phyloP scores from a whole-genome alignment of 768 basidiomycete genomes.

The Lyophyllum shimeji region DNA sequence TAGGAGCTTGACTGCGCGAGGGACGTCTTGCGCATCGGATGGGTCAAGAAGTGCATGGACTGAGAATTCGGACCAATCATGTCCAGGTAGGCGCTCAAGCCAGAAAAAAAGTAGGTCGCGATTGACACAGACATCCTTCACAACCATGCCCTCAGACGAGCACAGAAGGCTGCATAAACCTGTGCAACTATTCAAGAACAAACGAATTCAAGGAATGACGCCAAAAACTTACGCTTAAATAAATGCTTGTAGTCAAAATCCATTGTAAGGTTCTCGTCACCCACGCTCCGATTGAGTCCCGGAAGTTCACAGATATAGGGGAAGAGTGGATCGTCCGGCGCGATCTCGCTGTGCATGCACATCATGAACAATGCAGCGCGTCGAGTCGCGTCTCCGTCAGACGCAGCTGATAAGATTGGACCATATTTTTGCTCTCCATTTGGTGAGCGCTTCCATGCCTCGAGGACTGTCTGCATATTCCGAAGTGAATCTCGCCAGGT shows the following conservation, averaged over 20 bases:
- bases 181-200: conserved; percentile 15
- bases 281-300: conserved; percentile 17
- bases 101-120: conserved; percentile 16
- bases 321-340: conserved; percentile 13
- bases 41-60: conserved; percentile 23
- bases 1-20: conserved; percentile 27
- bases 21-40: conserved; percentile 31
- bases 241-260: conserved; percentile 23
- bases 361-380: conserved; percentile 19
- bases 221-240: conserved; percentile 15
- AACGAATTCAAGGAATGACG: neutral
- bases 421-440: conserved; percentile 20
- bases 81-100: conserved; percentile 17
- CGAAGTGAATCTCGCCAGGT: conserved; percentile 6
- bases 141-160: conserved; percentile 17
- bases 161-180: conserved; percentile 24
- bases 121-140: conserved; percentile 19
- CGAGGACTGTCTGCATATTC: conserved; percentile 14
- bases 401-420: conserved; percentile 16
- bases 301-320: conserved; percentile 10
- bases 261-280: conserved; percentile 14
- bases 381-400: conserved; percentile 21
- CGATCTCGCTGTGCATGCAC: conserved; percentile 20
- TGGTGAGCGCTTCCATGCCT: conserved; percentile 25
- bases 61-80: conserved; percentile 23